A percentile compares a stretch with the other conserved stretches of the same genome.
Conservation (phyloP, 2,329 filamentous ascomycete genomes). For the Didymella pomorum region DNA sequence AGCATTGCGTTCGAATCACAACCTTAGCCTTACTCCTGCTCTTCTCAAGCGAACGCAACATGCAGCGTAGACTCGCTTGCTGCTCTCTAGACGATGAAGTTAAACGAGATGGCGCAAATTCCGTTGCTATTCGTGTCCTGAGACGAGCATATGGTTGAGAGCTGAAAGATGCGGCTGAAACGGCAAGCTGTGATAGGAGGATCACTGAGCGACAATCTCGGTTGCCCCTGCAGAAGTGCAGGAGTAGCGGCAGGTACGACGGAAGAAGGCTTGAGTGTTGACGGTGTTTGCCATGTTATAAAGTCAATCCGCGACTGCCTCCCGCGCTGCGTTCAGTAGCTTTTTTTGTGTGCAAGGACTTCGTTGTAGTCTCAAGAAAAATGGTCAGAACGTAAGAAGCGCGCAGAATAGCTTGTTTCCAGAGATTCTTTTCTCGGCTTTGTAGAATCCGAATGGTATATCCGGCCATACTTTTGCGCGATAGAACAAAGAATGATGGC, state of each 20-base stretch:
- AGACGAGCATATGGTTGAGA: neutral
- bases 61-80: neutral
- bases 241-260: neutral
- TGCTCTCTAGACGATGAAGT: neutral
- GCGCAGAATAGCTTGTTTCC: neutral
- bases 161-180: constrained; percentile 13
- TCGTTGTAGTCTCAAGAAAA: neutral
- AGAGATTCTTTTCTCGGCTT: no score
- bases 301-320: neutral
- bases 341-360: neutral
- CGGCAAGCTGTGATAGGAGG: neutral
- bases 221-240: constrained; percentile 2
- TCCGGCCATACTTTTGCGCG: neutral
- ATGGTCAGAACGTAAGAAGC: neutral
- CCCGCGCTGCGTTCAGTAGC: neutral
- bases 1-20: neutral
- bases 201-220: neutral
- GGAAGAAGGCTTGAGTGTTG: constrained; percentile 4
- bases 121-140: neutral
- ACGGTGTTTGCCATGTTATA: neutral
- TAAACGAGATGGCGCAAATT: neutral
- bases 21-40: neutral
- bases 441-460: neutral
- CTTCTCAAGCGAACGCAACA: neutral
- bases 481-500: neutral